A percentile compares a stretch with the other conserved stretches of the same genome.
These are phyloP conservation scores for Arctium minus DNA, from an alignment of 129 eudicot species.

Conservation along the genomic window DNA sequence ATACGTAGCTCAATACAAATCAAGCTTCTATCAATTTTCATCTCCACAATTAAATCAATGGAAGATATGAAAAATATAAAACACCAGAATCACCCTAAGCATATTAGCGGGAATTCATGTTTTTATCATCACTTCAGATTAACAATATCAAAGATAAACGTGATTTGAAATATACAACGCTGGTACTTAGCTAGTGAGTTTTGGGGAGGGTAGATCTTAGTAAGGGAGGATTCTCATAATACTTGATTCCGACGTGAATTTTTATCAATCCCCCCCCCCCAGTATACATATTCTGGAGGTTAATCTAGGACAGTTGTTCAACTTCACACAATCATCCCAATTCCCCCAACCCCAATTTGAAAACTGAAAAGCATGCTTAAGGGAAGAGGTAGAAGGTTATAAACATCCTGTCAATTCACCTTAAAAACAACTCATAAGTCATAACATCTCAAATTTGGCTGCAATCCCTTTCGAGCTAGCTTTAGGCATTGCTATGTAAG, in stretches of 20 bases:
- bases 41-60: neutral
- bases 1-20: neutral
- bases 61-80: neutral
- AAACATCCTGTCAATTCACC: neutral
- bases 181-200: neutral
- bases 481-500: neutral
- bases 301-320: neutral
- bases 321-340: neutral
- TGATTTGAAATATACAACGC: neutral
- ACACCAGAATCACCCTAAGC: neutral
- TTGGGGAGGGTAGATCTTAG: neutral
- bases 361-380: constrained; percentile 4
- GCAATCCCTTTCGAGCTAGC: neutral
- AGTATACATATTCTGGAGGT: neutral
- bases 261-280: neutral
- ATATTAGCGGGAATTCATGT: neutral
- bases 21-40: neutral
- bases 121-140: neutral
- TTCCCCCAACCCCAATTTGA: neutral
- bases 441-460: neutral
- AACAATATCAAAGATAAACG: neutral
- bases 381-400: neutral
- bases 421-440: neutral
- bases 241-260: neutral
- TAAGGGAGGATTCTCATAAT: neutral